Percentiles rank a stretch among this genome's conserved stretches.
These are phyloP conservation scores for Besnoitia besnoiti DNA, from an alignment of 169 alveolate species.

Conservation along the genomic window DNA sequence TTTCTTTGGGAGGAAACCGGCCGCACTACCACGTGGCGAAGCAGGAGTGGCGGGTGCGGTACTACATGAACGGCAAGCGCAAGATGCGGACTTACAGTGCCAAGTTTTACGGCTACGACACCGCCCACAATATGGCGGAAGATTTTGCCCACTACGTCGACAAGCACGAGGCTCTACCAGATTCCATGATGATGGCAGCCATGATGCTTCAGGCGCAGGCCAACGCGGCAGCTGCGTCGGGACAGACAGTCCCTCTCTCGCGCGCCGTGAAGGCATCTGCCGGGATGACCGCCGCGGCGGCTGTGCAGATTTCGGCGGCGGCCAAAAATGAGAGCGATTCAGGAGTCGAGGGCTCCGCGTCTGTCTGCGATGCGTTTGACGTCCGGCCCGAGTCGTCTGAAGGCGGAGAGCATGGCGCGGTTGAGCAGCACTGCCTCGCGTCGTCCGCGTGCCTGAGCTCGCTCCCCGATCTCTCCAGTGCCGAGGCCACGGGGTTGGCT, in stretches of 20 bases:
- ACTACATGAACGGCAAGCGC: conserved; percentile 47
- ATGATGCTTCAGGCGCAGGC: conserved; percentile 42
- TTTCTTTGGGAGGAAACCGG: conserved; percentile 41
- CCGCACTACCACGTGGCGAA: conserved; percentile 59
- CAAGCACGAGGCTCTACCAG: conserved; percentile 46
- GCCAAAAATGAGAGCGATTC: no score
- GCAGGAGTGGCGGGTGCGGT: conserved; percentile 62
- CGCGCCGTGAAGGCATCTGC: background rate
- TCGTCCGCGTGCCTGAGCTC: background rate
- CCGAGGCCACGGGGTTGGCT: background rate
- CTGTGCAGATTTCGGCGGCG: no score
- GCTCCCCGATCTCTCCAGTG: background rate
- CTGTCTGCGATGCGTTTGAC: no score
- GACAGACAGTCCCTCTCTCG: background rate
- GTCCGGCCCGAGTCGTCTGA: background rate
- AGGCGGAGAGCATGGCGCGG: background rate
- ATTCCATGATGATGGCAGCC: conserved; percentile 17
- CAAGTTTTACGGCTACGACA: conserved; percentile 39
- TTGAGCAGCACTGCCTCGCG: background rate
- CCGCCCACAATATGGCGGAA: conserved; percentile 44
- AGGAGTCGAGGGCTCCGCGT: background rate
- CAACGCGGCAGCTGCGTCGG: background rate
- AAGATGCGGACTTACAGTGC: conserved; percentile 57
- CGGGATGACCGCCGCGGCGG: background rate
- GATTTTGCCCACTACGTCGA: conserved; percentile 48